Evolutionary conservation across 768 basidiomycete genomes (phyloP), one percentile per base, ranked within the genome.

Genomic region (Pleurotus eryngii): DNA sequence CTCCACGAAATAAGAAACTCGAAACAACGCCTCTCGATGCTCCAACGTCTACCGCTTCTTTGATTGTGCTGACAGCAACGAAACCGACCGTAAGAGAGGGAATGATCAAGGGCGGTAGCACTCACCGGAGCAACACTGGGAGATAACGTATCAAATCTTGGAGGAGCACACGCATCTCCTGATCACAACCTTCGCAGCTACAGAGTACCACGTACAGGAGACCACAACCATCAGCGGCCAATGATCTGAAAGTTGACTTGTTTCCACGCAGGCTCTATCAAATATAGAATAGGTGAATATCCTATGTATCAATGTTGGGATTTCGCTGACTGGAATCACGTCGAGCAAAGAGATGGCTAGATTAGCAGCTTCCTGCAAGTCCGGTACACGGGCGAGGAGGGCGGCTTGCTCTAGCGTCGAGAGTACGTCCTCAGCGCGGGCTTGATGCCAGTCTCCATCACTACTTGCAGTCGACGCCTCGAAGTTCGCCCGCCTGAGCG

Each of bases 171-270:
- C 22, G 54, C 8, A 60, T 59, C 24, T 64, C 59, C 49, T 42
- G 57, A 24, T 42, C 58, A 60, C 59, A 57, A 11, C 58, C 57
- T 37, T 59, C 42, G 35, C 53, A 65, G 42, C 61, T 60, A 37
- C 56, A 54, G 46, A 58, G n/a, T 3, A 65, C 61, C 3, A 62
- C 63, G 27, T 60, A 63, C 11, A 68, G 63, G 35, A 67, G 46
- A 22, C 60, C 63, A 38, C 67, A 65, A 9, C 63, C 62, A 39
- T 68, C 66, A 15, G 57, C 61, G 6, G 67, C 67, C 15, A 68
- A 61, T 18, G 50, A 46, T 50, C 53, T 57, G 60, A 67, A 68
- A 4, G 57, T 46, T 26, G 62, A 61, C 48, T 66, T 64, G 49
- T 68, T 68, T 18, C 59, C 62, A 27, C 60, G 62, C 1, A 64